phyloP scores from a whole-genome alignment of 257 asterid species.

The Solanum medicagineum region DNA sequence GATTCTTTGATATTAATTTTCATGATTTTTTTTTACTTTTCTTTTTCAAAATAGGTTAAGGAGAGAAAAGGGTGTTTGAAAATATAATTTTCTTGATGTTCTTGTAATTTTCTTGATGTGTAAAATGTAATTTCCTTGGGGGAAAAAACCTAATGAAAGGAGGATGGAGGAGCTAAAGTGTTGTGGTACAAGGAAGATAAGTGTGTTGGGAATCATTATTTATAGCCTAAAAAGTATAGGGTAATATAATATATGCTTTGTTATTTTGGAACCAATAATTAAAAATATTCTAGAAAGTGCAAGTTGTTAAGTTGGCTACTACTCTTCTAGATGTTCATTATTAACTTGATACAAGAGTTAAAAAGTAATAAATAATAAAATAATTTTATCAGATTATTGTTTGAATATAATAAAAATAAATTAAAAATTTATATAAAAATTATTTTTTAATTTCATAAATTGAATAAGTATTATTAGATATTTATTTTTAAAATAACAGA shows the following conservation, averaged over 20 bases:
- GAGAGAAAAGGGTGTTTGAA: neutral
- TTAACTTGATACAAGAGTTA: too few relatives aligned
- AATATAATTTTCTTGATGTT: neutral
- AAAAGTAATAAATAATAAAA: too few relatives aligned
- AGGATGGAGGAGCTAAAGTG: neutral
- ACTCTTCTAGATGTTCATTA: too few relatives aligned
- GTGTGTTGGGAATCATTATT: neutral
- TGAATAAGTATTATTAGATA: too few relatives aligned
- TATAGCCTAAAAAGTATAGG: neutral
- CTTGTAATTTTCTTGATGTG: neutral
- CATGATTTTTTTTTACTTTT: neutral
- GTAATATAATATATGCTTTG: neutral
- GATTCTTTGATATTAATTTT: slow-evolving; percentile 14
- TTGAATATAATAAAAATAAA: too few relatives aligned
- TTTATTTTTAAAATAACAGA: too few relatives aligned
- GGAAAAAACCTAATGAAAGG: neutral
- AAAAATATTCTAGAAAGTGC: neutral
- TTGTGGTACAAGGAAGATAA: neutral
- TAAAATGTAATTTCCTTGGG: neutral
- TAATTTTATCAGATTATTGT: too few relatives aligned
- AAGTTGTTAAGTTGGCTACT: neutral
- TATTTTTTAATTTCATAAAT: too few relatives aligned
- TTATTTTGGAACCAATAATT: neutral
- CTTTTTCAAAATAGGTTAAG: neutral
- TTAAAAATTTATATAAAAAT: too few relatives aligned